Evolutionary conservation across 2,329 filamentous ascomycete species (phyloP), one percentile per base, ranked within the genome.

Genomic region (Dryadomyces quercivorus): DNA sequence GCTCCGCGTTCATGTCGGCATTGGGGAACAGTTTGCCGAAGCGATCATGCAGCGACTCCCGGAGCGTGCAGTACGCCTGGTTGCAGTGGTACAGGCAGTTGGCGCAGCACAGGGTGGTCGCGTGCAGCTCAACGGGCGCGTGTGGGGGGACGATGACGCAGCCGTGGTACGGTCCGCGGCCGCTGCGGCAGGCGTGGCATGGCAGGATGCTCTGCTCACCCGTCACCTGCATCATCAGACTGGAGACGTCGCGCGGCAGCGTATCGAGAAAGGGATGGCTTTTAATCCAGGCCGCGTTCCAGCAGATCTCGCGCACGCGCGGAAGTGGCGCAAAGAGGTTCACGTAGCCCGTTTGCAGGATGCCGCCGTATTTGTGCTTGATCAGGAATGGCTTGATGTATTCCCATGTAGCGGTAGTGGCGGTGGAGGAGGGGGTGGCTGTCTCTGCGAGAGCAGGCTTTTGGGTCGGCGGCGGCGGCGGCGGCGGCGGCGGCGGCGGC

Each of bases 151-250:
- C 47, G 2, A 63, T 50, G 4, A 69, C 54, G 51, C 67, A 69
- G 10, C 64, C 64, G 0, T 49, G 52, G 48, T 63, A 68, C 0
- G 63, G 65, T 0, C 67, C 66, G n/a, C 52, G 56, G 2, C 62
- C 62, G 1, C 54, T 43, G 3, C 12, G 8, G 52, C 67, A 68
- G 22, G 50, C 52, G 0, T 31, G 20, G 55, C 67, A 69, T 2
- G 65, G 61, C 5, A 31, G 43, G 0, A 57, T 51, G 2, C 62
- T 62, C 16, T 54, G 54, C 2, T 67, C 62, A 15, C 66, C 67
- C 1, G 64, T 68, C 2, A 65, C n/a, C 34, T 68, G 64, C 8
- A 68, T 56, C 7, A 68, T 55, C 5, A 67, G 40, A 16, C 63
- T 60, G 9, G 64, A 62, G 5, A 67, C 50, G 47, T 68, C 65